A percentile compares a stretch with the other conserved stretches of the same genome.
phyloP scores from a whole-genome alignment of 352 stramenopile genomes.

The Nothophytophthora sp. region DNA sequence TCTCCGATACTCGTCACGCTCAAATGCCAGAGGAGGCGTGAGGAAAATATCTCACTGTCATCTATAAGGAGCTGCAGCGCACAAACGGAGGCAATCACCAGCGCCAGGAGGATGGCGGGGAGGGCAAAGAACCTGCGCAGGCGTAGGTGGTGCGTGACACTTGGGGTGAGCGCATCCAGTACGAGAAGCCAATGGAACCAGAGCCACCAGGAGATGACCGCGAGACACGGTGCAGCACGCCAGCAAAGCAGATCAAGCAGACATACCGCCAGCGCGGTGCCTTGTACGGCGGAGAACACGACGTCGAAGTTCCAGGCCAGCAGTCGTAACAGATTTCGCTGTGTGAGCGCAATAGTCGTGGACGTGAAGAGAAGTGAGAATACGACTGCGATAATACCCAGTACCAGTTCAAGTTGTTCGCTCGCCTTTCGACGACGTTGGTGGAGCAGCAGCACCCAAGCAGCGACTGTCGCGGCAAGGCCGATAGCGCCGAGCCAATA shows the following conservation, averaged over 20 bases:
- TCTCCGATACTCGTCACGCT: no score
- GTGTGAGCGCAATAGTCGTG: not conserved
- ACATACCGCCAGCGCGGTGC: slow-evolving; percentile 4
- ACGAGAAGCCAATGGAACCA: slow-evolving; percentile 42
- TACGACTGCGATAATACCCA: no score
- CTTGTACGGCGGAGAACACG: slow-evolving; percentile 3
- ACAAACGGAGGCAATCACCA: not conserved
- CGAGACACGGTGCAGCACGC: slow-evolving; percentile 26
- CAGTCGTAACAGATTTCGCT: slow-evolving; percentile 1
- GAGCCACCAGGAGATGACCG: slow-evolving; percentile 30
- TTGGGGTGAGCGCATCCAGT: slow-evolving; percentile 36
- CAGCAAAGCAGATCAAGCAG: slow-evolving; percentile 26
- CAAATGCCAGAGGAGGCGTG: not conserved
- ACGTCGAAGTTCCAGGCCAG: slow-evolving; percentile 3
- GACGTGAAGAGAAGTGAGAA: no score
- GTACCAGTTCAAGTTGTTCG: no score
- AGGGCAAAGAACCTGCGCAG: not conserved
- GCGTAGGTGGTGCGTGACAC: not conserved
- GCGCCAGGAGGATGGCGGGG: not conserved
- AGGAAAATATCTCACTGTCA: not conserved
- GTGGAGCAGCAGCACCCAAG: no score
- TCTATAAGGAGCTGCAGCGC: not conserved
- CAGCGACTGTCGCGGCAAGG: no score
- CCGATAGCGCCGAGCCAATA: no score
- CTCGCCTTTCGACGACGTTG: no score